Base-by-base conservation (phyloP, 768 basidiomycete genomes). In the Russula emetica region DNA sequence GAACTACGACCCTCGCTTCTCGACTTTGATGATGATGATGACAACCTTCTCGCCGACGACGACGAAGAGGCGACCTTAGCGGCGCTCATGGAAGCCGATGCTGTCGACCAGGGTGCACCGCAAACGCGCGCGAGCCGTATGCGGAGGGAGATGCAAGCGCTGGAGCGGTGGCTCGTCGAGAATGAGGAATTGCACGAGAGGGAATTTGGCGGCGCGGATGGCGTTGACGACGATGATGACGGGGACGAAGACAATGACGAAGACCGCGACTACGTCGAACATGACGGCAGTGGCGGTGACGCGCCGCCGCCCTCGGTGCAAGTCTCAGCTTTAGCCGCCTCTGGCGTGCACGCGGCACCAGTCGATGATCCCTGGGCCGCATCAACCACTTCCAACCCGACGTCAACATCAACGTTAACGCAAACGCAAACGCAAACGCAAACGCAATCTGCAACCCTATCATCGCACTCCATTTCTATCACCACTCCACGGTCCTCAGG, bases 121-220 rank as follows among this genome's bases (percentile, higher is more conserved):
- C 55, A 14, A 38, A 61, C 63, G 51, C 69, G 55, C 30, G 53
- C 53, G 30, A 38, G 36, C 61, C 76, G 73, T 20, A 74, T 79
- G 75, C 76, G 77, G 60, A 74, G 68, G 53, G 85, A 87, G 70
- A 80, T 86, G 74, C 79, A 82, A 45, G 83, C 81, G 65, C 78
- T 88, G 36, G 80, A 84, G 66, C 76, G 78, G 24, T 87, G 87
- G 87, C 75, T 87, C 20, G 80, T 85, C 51, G 81, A 82, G 50
- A 81, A 80, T 60, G 76, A 76, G 44, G 77, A 74, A 14, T 38
- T 63, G n/a, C 55, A 69, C 55, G 71, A 70, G 14, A 53, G 44
- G n/a, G 72, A 72, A 58, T 57, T 61, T 24, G 55, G 49, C 24
- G 51, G 56, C 2, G n/a, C 51, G 30, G 38, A 30, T 20, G 36